phyloP scores from a whole-genome alignment of 768 basidiomycete species.

The Neoboletus brunneissimus region DNA sequence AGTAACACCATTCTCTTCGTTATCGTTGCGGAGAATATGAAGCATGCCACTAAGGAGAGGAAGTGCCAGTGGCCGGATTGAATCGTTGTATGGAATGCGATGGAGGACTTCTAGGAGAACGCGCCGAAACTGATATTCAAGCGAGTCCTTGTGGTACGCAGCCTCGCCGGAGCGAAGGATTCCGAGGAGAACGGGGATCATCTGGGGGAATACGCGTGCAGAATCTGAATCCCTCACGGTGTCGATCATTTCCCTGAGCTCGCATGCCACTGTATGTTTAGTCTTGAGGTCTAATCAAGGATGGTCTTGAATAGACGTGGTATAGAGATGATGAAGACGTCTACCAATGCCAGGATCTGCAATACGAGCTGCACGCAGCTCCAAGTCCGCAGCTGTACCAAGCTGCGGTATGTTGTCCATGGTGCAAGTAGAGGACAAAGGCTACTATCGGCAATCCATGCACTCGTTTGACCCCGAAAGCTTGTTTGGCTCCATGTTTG shows the following conservation, averaged over 20 bases:
- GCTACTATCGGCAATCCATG: neutral
- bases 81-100: slow-evolving; percentile 79
- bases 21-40: slow-evolving; percentile 80
- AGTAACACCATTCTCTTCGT: slow-evolving; percentile 90
- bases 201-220: slow-evolving; percentile 62
- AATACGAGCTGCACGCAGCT: slow-evolving; percentile 67
- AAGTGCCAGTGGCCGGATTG: slow-evolving; percentile 64
- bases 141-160: slow-evolving; percentile 60
- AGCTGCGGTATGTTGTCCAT: slow-evolving; percentile 47
- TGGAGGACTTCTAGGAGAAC: slow-evolving; percentile 87
- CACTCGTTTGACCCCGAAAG: slow-evolving; percentile 27
- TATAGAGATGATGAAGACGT: slow-evolving; percentile 11
- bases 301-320: neutral
- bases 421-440: slow-evolving; percentile 2
- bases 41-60: slow-evolving; percentile 79
- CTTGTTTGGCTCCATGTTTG: slow-evolving; percentile 34
- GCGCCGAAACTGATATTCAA: slow-evolving; percentile 81
- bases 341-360: slow-evolving; percentile 73
- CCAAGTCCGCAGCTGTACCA: slow-evolving; percentile 56
- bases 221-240: slow-evolving; percentile 74
- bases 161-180: slow-evolving; percentile 68
- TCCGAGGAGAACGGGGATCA: slow-evolving; percentile 72
- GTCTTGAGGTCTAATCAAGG: slow-evolving; percentile 59
- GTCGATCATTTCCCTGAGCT: slow-evolving; percentile 81
- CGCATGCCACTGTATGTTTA: slow-evolving; percentile 67